Percentiles rank a stretch among this genome's conserved stretches.
These are phyloP conservation scores for Lasiosphaeriaceae sp. DNA, from an alignment of 495 filamentous ascomycete genomes.

Conservation along the genomic window DNA sequence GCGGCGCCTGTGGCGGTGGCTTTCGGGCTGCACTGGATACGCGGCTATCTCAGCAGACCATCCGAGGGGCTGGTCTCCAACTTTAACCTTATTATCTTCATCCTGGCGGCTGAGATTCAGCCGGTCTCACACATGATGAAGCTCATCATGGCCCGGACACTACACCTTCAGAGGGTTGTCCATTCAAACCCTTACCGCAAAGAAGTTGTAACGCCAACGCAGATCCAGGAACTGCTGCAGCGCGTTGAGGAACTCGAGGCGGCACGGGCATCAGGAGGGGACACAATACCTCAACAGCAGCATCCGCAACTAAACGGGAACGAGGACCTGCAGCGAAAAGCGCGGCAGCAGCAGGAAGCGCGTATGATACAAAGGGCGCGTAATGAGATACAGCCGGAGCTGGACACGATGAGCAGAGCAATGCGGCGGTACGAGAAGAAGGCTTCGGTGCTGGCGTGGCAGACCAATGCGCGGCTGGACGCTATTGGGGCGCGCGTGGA, in stretches of 20 bases:
- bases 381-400: slow-evolving; percentile 66
- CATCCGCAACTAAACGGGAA: slow-evolving; percentile 9
- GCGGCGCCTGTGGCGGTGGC: slow-evolving; percentile 71
- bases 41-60: slow-evolving; percentile 70
- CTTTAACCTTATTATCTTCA: slow-evolving; percentile 91
- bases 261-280: background rate
- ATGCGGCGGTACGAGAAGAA: slow-evolving; percentile 94
- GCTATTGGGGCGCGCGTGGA: slow-evolving; percentile 65
- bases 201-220: slow-evolving; percentile 36
- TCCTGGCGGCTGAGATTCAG: slow-evolving; percentile 80
- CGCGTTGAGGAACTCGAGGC: slow-evolving; percentile 72
- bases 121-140: slow-evolving; percentile 78
- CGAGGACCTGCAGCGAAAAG: slow-evolving; percentile 9
- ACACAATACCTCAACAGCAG: too few species aligned
- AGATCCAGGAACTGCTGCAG: slow-evolving; percentile 53
- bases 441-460: slow-evolving; percentile 61
- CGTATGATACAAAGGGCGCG: slow-evolving; percentile 58
- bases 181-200: slow-evolving; percentile 47
- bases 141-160: slow-evolving; percentile 70
- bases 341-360: slow-evolving; percentile 26
- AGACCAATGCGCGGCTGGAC: slow-evolving; percentile 71
- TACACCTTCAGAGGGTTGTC: slow-evolving; percentile 78
- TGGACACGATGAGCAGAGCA: slow-evolving; percentile 86
- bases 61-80: slow-evolving; percentile 85
- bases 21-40: slow-evolving; percentile 72